These are phyloP conservation scores for Oryza nivara DNA, from an alignment of 176 grass and related monocot species.

Conservation along the genomic window DNA sequence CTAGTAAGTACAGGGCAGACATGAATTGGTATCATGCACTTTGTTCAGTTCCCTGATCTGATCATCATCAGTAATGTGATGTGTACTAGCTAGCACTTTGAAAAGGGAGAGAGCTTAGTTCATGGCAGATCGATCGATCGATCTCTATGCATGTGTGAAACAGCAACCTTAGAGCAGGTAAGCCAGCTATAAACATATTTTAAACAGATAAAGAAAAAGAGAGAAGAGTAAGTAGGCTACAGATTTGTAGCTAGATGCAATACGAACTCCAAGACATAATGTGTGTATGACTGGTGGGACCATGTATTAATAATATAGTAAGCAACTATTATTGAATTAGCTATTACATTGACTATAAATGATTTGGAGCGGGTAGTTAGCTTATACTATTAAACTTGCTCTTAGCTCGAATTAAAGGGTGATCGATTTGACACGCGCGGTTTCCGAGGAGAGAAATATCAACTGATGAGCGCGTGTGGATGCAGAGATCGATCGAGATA, in stretches of 20 bases:
- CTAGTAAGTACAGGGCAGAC: not conserved
- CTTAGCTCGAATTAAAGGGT: not conserved
- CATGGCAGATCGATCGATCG: too few species aligned
- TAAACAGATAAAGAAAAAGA: too few species aligned
- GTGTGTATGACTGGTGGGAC: too few species aligned
- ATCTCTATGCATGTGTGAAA: not conserved
- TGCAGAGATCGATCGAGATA: not conserved
- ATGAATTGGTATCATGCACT: not conserved
- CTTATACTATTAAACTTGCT: too few species aligned
- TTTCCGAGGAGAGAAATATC: not conserved
- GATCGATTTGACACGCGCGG: not conserved
- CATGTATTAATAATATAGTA: too few species aligned
- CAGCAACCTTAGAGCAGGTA: not conserved
- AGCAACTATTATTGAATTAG: too few species aligned
- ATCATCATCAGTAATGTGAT: not conserved
- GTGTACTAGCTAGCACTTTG: not conserved
- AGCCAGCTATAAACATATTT: too few species aligned
- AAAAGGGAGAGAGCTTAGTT: not conserved
- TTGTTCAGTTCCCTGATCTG: not conserved
- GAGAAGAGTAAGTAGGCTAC: too few species aligned
- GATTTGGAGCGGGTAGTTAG: too few species aligned
- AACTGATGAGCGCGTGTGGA: not conserved
- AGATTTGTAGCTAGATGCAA: too few species aligned
- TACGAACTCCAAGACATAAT: too few species aligned
- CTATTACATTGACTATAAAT: too few species aligned